These are phyloP conservation scores for Neurospora intermedia DNA, from an alignment of 495 filamentous ascomycete genomes.

Conservation along the genomic window DNA sequence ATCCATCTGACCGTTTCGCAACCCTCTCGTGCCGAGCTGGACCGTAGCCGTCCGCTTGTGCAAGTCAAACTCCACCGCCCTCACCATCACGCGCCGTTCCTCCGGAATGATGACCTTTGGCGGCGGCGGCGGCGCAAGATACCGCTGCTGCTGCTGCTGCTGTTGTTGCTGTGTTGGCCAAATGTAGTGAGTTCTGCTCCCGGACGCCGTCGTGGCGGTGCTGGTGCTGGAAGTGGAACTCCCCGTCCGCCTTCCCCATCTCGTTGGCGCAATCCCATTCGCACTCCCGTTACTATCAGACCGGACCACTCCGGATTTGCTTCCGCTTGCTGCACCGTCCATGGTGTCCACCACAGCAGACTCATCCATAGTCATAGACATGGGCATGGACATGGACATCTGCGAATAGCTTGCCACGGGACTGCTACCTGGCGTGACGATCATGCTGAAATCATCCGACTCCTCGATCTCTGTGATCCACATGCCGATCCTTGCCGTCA, in stretches of 20 bases:
- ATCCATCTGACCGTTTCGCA: slow-evolving; percentile 35
- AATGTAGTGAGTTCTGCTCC: slow-evolving; percentile 1
- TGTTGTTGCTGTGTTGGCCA: neutral
- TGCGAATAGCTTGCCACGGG: slow-evolving; percentile 20
- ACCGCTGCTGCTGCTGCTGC: neutral
- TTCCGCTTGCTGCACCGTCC: neutral
- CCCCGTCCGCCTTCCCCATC: neutral
- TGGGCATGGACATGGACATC: slow-evolving; percentile 6
- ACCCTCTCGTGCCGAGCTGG: slow-evolving; percentile 39
- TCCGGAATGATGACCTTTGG: slow-evolving; percentile 25
- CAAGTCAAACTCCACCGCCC: slow-evolving; percentile 43
- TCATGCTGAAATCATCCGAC: slow-evolving; percentile 20
- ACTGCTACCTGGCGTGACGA: slow-evolving; percentile 16
- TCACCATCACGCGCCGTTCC: slow-evolving; percentile 43
- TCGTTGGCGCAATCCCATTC: neutral
- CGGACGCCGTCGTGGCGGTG: neutral
- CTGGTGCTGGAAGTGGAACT: neutral
- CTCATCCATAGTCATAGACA: neutral
- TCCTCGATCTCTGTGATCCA: slow-evolving; percentile 50
- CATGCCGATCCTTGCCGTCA: slow-evolving; percentile 42
- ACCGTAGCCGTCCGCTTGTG: slow-evolving; percentile 36
- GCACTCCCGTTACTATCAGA: neutral
- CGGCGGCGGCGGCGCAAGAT: neutral
- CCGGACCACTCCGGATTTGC: neutral
- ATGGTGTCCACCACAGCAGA: neutral